Percentiles rank a stretch among this genome's conserved stretches.
Evolutionary conservation across 805 yeast genomes (phyloP).

Genomic region (Komagataella mondaviorum): DNA sequence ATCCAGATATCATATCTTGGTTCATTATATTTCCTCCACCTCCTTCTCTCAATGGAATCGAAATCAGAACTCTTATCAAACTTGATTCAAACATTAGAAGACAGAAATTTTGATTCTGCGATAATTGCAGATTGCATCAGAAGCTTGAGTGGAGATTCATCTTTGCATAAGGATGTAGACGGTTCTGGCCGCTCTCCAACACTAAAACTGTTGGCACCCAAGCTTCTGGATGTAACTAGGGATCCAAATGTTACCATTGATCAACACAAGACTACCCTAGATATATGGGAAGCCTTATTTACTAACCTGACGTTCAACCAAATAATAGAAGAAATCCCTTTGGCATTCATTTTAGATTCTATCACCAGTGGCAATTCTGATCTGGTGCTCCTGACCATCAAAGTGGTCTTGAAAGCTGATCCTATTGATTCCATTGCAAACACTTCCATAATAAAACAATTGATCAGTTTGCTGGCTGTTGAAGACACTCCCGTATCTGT

Average conservation of each 20-base stretch:
- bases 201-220: background rate
- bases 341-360: slow-evolving; percentile 16
- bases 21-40: background rate
- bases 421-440: slow-evolving; percentile 21
- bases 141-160: background rate
- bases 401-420: slow-evolving; percentile 12
- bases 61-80: background rate
- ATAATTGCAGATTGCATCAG: background rate
- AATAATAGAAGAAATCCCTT: slow-evolving; percentile 9
- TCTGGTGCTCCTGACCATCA: slow-evolving; percentile 13
- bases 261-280: slow-evolving; percentile 2
- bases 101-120: background rate
- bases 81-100: background rate
- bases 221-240: background rate
- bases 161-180: background rate
- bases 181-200: background rate
- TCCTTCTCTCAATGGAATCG: background rate
- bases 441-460: slow-evolving; percentile 12
- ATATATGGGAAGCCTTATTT: slow-evolving; percentile 13
- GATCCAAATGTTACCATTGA: background rate
- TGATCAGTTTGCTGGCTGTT: slow-evolving; percentile 12
- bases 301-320: slow-evolving; percentile 14
- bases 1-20: background rate
- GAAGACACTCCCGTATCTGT: slow-evolving; percentile 9
- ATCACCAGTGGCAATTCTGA: slow-evolving; percentile 12